Percentiles rank a stretch among this genome's conserved stretches.
Evolutionary conservation across 1,284 basidiomycete genomes (phyloP).

Genomic region (Fistulina hepatica): DNA sequence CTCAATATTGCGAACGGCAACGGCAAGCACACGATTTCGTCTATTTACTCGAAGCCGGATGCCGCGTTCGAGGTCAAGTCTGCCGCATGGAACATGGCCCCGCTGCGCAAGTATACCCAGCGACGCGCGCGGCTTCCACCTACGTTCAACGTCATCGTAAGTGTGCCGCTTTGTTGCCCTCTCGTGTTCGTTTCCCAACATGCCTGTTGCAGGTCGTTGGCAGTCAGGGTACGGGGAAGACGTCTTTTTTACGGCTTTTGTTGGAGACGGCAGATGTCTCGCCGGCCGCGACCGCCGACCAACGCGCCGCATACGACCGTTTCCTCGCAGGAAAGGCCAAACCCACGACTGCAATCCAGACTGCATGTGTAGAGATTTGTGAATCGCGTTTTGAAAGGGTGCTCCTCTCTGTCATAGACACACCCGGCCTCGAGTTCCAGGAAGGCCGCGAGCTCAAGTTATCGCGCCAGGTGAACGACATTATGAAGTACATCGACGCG

Average conservation of each 20-base stretch:
- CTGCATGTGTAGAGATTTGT: conserved; percentile 64
- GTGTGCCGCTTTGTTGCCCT: conserved; percentile 16
- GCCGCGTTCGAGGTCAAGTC: conserved; percentile 44
- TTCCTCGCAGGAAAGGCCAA: conserved; percentile 49
- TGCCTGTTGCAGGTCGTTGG: conserved; percentile 50
- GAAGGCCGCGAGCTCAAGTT: conserved; percentile 62
- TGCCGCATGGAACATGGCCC: conserved; percentile 14
- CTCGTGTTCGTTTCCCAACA: conserved; percentile 6
- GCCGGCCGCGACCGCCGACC: conserved; percentile 55
- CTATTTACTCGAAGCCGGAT: conserved; percentile 51
- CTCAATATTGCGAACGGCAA: conserved; percentile 18
- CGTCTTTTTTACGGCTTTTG: conserved; percentile 55
- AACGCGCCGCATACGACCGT: conserved; percentile 46
- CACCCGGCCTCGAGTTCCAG: conserved; percentile 66
- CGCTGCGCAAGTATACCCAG: conserved; percentile 34
- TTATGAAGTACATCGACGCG: conserved; percentile 65
- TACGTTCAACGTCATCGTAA: conserved; percentile 76
- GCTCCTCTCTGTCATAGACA: conserved; percentile 67
- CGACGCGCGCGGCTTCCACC: conserved; percentile 54
- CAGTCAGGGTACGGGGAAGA: conserved; percentile 70
- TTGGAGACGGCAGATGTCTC: conserved; percentile 71
- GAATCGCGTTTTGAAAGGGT: conserved; percentile 70
- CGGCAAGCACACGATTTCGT: conserved; percentile 48
- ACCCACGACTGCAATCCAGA: conserved; percentile 48
- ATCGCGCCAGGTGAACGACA: conserved; percentile 57